Evolutionary conservation across 225 moss, liverwort and hornwort genomes (phyloP), one percentile per base, ranked within the genome.

Genomic region (Anthoceros angustus): DNA sequence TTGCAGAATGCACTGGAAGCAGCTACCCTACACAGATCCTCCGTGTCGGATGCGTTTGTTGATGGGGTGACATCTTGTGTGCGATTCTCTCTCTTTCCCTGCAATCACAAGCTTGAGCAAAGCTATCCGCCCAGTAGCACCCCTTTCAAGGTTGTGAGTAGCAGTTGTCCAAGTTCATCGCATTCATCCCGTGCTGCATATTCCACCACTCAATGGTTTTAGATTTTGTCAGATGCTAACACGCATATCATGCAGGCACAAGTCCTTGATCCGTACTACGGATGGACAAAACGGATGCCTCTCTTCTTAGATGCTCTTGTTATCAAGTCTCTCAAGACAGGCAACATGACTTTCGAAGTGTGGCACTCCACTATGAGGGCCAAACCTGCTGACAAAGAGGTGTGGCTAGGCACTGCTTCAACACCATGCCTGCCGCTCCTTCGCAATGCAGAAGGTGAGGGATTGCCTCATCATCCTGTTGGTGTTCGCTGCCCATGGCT

Each of bases 301-400:
- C 18, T 79, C 15, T 15, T 72, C 4, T 12, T 75, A 23, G 70
- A 63, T 62, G 65, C 68, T 46, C 43, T 67, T 42, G 67, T 64
- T 43, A 20, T 79, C 10, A 73, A 70, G 60, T 72, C 72, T n/a
- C 39, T 79, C 25, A 67, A 48, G 41, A 63, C 41, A 7, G 72
- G 72, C 15, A 63, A 63, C 20, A 70, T 79, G 75, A 68, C 64
- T 10, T 75, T 79, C 45, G 75, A 75, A 39, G 62, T 75, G 5
- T 79, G 72, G 73, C 75, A 75, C 64, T 70, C 61, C 46, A 66
- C 62, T 1, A 1, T 4, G 32, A 32, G 32, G 1, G 65, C 68
- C 12, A 66, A 74, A 6, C 68, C 68, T 41, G 23, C 39, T 7
- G 42, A 23, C 42, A 71, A 38, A 14, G 75, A 79, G 62, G 12